phyloP scores from a whole-genome alignment of 73 alveolate genomes.

The Paramecium sexaurelia region DNA sequence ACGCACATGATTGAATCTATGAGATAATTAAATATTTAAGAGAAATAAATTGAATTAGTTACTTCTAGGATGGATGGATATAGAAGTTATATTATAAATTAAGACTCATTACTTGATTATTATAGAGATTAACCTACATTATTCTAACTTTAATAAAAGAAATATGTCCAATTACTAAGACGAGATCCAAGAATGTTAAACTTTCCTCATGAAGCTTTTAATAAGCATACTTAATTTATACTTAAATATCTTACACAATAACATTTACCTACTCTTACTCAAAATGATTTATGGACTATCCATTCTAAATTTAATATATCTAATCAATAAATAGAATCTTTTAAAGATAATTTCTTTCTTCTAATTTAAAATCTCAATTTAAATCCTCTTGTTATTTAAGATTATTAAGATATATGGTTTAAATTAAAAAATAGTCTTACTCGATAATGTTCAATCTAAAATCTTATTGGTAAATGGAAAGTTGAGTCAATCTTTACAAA shows the following conservation, averaged over 20 bases:
- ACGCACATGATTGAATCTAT: not conserved
- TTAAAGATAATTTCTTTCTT: not conserved
- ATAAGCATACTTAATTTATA: not conserved
- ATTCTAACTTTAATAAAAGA: not conserved
- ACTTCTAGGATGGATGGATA: conserved; percentile 49
- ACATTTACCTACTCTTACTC: not conserved
- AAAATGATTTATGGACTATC: not conserved
- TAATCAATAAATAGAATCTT: conserved; percentile 2
- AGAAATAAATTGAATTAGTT: not conserved
- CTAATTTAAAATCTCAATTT: not conserved
- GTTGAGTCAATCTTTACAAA: not conserved
- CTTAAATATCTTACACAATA: not conserved
- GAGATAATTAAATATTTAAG: conserved; percentile 1
- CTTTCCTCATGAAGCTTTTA: not conserved
- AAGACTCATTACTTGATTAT: conserved; percentile 1
- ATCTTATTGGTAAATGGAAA: not conserved
- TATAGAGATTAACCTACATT: not conserved
- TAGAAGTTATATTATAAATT: conserved; percentile 1
- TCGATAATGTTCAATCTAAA: not conserved
- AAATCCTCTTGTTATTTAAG: not conserved
- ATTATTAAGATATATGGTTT: conserved; percentile 33
- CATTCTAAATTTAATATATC: not conserved
- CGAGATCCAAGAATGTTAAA: not conserved
- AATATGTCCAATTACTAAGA: not conserved
- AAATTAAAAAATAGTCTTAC: not conserved